phyloP scores from a whole-genome alignment of 345 rosid species.

The Xanthoceras sorbifolium region DNA sequence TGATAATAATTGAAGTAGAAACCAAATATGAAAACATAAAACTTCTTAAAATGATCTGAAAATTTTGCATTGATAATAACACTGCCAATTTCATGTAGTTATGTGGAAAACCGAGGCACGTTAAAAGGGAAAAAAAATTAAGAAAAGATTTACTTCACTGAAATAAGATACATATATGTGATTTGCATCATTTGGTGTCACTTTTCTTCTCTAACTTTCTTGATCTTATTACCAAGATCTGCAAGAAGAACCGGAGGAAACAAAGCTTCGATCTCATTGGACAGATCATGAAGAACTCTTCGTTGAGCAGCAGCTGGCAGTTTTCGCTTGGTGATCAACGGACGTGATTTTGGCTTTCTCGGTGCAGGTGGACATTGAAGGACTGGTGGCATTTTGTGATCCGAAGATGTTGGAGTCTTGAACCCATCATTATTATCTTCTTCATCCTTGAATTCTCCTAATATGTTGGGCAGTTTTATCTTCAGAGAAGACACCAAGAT shows the following conservation, averaged over 20 bases:
- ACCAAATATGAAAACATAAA: not conserved
- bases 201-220: constrained; percentile 49
- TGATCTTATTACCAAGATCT: constrained; percentile 59
- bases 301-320: constrained; percentile 12
- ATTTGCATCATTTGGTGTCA: not conserved
- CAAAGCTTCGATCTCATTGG: constrained; percentile 65
- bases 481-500: constrained; percentile 31
- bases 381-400: constrained; percentile 37
- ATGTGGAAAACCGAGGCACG: not conserved
- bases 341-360: constrained; percentile 56
- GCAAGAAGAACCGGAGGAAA: constrained; percentile 53
- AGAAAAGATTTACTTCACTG: not conserved
- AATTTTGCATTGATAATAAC: not conserved
- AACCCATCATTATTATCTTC: constrained; percentile 38
- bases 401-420: constrained; percentile 66
- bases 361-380: constrained; percentile 69
- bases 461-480: constrained; percentile 32
- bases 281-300: constrained; percentile 55
- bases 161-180: not conserved
- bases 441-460: constrained; percentile 31
- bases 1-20: not conserved
- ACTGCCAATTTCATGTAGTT: not conserved
- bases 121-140: not conserved
- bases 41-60: not conserved
- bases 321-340: constrained; percentile 43